Evolutionary conservation across 345 rosid genomes (phyloP).

Genomic region (Lepidium aucheri): DNA sequence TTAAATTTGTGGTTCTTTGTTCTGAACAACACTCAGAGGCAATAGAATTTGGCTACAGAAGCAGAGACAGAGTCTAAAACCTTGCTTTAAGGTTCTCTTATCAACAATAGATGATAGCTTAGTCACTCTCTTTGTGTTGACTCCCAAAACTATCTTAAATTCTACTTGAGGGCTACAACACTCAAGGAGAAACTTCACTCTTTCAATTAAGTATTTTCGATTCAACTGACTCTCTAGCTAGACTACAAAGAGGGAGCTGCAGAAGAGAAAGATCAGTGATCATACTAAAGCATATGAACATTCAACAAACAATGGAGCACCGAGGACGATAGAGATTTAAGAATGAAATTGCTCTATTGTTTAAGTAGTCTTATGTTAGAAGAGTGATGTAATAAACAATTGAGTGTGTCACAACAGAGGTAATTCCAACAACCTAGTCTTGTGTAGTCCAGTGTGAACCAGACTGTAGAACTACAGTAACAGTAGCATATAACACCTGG

Average conservation of each 20-base stretch:
- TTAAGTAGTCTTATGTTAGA: slow-evolving; percentile 33
- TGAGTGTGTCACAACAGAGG: slow-evolving; percentile 27
- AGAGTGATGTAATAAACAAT: slow-evolving; percentile 31
- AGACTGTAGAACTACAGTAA: neutral
- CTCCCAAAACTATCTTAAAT: too few relatives aligned
- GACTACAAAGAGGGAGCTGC: neutral
- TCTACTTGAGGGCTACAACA: neutral
- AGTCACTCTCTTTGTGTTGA: neutral
- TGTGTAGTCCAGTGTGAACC: neutral
- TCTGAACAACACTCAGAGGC: neutral
- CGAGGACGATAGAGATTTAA: slow-evolving; percentile 10
- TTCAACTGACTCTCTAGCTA: neutral
- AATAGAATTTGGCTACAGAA: too few relatives aligned
- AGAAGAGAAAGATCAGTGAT: neutral
- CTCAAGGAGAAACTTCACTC: neutral
- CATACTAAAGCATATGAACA: neutral
- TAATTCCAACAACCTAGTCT: slow-evolving; percentile 28
- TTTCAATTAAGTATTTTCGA: neutral
- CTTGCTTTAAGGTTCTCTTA: too few relatives aligned
- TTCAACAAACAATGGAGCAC: neutral
- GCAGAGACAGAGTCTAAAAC: neutral
- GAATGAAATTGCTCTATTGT: slow-evolving; percentile 23
- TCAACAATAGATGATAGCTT: too few relatives aligned
- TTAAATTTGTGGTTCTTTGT: neutral
- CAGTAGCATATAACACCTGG: neutral